These are phyloP conservation scores for Rhynchosporium secalis DNA, from an alignment of 2,329 filamentous ascomycete genomes.

Conservation along the genomic window DNA sequence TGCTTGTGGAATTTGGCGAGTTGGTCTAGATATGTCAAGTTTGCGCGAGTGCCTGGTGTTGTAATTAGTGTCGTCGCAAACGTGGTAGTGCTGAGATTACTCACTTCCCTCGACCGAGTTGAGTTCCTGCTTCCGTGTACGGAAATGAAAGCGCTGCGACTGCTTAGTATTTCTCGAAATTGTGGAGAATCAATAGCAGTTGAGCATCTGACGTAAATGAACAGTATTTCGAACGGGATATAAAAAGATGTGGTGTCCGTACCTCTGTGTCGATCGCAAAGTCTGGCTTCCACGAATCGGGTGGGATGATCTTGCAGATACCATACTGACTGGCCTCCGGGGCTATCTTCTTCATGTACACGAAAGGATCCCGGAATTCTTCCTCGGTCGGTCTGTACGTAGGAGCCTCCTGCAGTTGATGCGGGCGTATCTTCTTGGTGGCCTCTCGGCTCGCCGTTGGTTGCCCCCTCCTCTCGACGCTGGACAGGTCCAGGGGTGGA, in stretches of 20 bases:
- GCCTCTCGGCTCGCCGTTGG: conserved; percentile 74
- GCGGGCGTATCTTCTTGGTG: conserved; percentile 74
- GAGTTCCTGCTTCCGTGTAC: conserved; percentile 91
- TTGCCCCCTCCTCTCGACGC: conserved; percentile 88
- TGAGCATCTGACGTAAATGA: not conserved
- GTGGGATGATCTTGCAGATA: conserved; percentile 93
- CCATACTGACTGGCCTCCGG: conserved; percentile 85
- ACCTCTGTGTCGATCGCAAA: conserved; percentile 98
- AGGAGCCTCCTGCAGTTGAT: conserved; percentile 85
- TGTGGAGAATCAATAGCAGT: not conserved
- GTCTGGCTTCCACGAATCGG: conserved; percentile 87
- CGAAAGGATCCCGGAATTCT: conserved; percentile 91
- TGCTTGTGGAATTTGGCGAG: conserved; percentile 96
- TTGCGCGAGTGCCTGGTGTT: conserved; percentile 78
- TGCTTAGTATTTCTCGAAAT: conserved; percentile 30
- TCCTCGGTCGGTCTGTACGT: conserved; percentile 88
- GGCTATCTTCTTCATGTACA: conserved; percentile 89
- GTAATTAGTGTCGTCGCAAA: conserved; percentile 29
- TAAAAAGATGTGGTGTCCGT: conserved; percentile 31
- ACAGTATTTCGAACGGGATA: not conserved
- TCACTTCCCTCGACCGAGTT: conserved; percentile 98
- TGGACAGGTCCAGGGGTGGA: conserved; percentile 74
- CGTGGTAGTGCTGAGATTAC: conserved; percentile 40
- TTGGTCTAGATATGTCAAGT: conserved; percentile 93
- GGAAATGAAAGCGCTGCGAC: conserved; percentile 87